A percentile compares a stretch with the other conserved stretches of the same genome.
These are phyloP conservation scores for Fusarium sambucinum DNA, from an alignment of 2,329 filamentous ascomycete genomes.

Conservation along the genomic window DNA sequence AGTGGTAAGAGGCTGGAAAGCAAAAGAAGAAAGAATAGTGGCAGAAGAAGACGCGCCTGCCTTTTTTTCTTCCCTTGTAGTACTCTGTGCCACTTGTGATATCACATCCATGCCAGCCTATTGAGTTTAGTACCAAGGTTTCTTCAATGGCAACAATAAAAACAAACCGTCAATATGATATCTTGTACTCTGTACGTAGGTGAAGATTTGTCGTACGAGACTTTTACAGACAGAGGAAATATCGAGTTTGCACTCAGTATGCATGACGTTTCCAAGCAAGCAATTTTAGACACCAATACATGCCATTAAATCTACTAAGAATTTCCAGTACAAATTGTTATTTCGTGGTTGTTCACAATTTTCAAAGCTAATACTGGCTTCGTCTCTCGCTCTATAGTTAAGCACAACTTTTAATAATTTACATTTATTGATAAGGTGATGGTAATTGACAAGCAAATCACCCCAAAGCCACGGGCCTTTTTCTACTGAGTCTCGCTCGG, in stretches of 20 bases:
- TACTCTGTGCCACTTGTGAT: not conserved
- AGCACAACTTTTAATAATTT: too few species aligned
- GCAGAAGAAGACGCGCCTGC: not conserved
- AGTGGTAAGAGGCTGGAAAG: constrained; percentile 7
- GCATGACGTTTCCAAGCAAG: not conserved
- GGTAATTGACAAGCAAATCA: not conserved
- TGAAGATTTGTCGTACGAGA: not conserved
- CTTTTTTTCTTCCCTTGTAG: not conserved
- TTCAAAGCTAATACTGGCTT: too few species aligned
- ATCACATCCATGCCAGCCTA: not conserved
- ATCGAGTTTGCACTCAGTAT: not conserved
- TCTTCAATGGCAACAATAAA: not conserved
- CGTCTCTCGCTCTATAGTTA: too few species aligned
- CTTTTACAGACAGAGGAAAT: not conserved
- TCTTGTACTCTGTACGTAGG: not conserved
- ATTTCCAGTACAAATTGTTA: not conserved
- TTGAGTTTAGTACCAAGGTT: not conserved
- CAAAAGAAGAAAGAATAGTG: not conserved
- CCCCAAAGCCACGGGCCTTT: not conserved
- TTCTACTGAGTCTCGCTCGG: not conserved
- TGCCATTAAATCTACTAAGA: not conserved
- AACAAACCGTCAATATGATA: not conserved
- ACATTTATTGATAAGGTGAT: not conserved
- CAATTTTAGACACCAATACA: not conserved
- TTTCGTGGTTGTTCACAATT: too few species aligned